These are phyloP conservation scores for Podospora sp. DNA, from an alignment of 495 filamentous ascomycete species.

Conservation along the genomic window DNA sequence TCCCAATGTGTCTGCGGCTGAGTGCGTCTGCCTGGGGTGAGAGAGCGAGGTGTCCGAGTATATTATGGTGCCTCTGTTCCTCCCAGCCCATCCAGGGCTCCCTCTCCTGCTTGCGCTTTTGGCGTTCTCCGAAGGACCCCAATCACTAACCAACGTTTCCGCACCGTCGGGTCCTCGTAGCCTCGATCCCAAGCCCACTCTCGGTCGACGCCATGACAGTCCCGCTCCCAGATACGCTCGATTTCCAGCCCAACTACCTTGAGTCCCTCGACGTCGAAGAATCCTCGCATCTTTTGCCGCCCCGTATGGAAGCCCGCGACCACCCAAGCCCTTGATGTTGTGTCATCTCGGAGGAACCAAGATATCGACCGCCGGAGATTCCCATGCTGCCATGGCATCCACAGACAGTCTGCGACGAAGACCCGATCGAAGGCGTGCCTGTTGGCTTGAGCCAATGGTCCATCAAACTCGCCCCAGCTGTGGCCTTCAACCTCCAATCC, in stretches of 20 bases:
- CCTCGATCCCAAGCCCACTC: slow-evolving; percentile 67
- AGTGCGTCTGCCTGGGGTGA: neutral
- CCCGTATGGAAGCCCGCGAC: slow-evolving; percentile 87
- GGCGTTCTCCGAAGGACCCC: slow-evolving; percentile 53
- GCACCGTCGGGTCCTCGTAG: slow-evolving; percentile 63
- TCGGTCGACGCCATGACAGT: slow-evolving; percentile 67
- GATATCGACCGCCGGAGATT: slow-evolving; percentile 70
- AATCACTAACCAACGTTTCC: slow-evolving; percentile 79
- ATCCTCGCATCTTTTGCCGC: slow-evolving; percentile 65
- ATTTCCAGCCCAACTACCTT: slow-evolving; percentile 61
- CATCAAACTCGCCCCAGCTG: slow-evolving; percentile 68
- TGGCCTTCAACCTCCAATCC: slow-evolving; percentile 65
- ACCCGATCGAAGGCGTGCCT: slow-evolving; percentile 65
- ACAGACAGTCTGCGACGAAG: slow-evolving; percentile 81
- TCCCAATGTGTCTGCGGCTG: neutral
- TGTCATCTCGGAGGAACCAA: slow-evolving; percentile 63
- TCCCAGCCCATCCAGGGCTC: neutral
- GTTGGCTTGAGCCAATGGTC: slow-evolving; percentile 55
- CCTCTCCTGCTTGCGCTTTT: slow-evolving; percentile 3
- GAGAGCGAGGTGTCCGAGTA: neutral
- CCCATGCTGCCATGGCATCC: slow-evolving; percentile 78
- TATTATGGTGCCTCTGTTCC: neutral
- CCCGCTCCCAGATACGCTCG: slow-evolving; percentile 73
- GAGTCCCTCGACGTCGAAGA: slow-evolving; percentile 66
- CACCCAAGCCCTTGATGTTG: slow-evolving; percentile 61